Base-by-base conservation (phyloP, 441 rosid genomes). In the Pelargonium australe region DNA sequence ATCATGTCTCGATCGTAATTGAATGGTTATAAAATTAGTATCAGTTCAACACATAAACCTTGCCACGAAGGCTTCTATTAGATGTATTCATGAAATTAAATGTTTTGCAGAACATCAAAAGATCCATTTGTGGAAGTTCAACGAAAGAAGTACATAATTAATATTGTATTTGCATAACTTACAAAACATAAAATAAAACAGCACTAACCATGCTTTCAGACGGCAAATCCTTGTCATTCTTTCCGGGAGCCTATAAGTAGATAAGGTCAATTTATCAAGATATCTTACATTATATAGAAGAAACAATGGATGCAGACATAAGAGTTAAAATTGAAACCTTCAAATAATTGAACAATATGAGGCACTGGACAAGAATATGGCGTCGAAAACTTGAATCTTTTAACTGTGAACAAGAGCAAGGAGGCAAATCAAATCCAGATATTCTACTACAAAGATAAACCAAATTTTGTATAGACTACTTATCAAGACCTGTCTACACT, bases 331-430 rank as follows among this genome's bases (percentile, higher is more conserved):
- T 68, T 19, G 72, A 63, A 75, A 95, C 98, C 98, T 85, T 92
- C 69, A 95, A 84, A 80, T 87, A 92, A 77, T 95, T 94, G 71
- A 95, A 95, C 78, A 95, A 72, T 77, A 92, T 89, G 75, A 95
- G 97, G 84, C 99, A 90, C 76, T 95, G 99, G 69, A 95, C 88
- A 71, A 95, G 97, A 82, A 95, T 80, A 77, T 95, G 97, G 68
- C 93, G 90, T n/a, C 98, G 88, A 76, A 92, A 95, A 81, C 98
- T 92, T 51, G 99, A 87, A 86, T 95, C 99, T 81, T 91, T 94
- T 75, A 94, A 78, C 97, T 91, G 91, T 70, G 67, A 64, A 71
- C 76, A 70, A 71, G 47, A 20, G 11, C 19, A 34, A 55, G 66
- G 57, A 67, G 65, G 67, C 41, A 63, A 44, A 23, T 57, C 63